Conservation (phyloP, 1,284 basidiomycete species). For the Taiwanofungus camphoratus region DNA sequence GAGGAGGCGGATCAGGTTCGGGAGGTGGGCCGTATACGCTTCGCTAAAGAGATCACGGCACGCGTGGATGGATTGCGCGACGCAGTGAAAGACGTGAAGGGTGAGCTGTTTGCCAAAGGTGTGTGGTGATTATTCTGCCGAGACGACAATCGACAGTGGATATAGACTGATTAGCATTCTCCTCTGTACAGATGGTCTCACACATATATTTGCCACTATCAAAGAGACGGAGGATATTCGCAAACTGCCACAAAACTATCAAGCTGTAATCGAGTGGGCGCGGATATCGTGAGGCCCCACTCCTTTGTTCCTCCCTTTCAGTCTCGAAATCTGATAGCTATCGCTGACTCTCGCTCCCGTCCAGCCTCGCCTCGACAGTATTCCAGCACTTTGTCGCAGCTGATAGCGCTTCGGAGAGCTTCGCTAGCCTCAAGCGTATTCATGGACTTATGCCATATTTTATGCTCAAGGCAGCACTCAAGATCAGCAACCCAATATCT, state of each 20-base stretch:
- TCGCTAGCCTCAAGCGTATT: constrained; percentile 85
- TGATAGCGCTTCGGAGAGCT: constrained; percentile 88
- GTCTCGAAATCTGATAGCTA: constrained; percentile 4
- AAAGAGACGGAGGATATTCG: constrained; percentile 76
- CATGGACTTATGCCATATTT: constrained; percentile 99
- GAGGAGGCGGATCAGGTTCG: constrained; percentile 89
- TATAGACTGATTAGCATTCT: too few species aligned
- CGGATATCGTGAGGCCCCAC: constrained; percentile 78
- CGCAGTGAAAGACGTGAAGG: constrained; percentile 85
- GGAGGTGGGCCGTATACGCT: constrained; percentile 83
- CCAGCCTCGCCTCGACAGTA: constrained; percentile 86
- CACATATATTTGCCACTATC: constrained; percentile 83
- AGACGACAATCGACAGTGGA: not conserved
- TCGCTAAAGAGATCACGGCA: constrained; percentile 82
- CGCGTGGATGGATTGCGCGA: constrained; percentile 85
- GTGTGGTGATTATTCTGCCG: constrained; percentile 10
- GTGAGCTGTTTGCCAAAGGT: constrained; percentile 85
- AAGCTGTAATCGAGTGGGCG: constrained; percentile 93
- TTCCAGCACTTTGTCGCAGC: constrained; percentile 94
- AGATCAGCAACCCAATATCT: constrained; percentile 91
- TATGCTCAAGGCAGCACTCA: constrained; percentile 87
- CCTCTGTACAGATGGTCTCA: constrained; percentile 72
- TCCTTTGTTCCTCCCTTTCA: not conserved
- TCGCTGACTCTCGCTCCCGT: not conserved
- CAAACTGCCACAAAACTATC: constrained; percentile 81